A percentile compares a stretch with the other conserved stretches of the same genome.
phyloP scores from a whole-genome alignment of 139 green algal species.

The Protoeuglena noctilucae region DNA sequence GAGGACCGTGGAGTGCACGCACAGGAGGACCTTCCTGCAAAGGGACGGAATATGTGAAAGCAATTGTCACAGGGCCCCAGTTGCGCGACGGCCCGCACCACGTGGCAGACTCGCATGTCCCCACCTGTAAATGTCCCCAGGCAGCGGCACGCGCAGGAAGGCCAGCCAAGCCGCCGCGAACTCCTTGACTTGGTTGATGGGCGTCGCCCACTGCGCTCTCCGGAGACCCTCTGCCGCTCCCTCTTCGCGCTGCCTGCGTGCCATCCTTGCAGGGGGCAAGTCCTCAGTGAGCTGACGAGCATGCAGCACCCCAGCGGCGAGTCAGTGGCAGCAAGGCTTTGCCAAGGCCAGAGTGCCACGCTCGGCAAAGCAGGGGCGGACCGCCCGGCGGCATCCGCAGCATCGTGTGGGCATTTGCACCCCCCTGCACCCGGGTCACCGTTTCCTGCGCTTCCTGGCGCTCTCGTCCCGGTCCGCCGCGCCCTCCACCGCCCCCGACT shows the following conservation, averaged over 20 bases:
- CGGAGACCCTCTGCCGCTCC: not conserved
- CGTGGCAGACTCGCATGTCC: not conserved
- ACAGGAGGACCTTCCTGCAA: slow-evolving; percentile 25
- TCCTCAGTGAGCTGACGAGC: no score
- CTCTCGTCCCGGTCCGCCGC: slow-evolving; percentile 25
- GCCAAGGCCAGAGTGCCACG: slow-evolving; percentile 25
- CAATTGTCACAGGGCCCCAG: no score
- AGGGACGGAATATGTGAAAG: not conserved
- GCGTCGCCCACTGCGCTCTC: not conserved
- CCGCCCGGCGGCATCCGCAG: slow-evolving; percentile 4
- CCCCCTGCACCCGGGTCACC: no score
- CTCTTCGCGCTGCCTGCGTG: not conserved
- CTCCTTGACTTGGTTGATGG: not conserved
- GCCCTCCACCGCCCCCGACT: slow-evolving; percentile 22
- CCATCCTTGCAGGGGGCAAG: no score
- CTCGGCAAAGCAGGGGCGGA: slow-evolving; percentile 5
- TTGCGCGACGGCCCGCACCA: no score
- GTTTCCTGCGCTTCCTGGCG: slow-evolving; percentile 32
- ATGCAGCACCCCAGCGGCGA: no score
- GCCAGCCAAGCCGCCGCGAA: slow-evolving; percentile 62
- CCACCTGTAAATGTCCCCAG: slow-evolving; percentile 45
- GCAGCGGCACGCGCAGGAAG: slow-evolving; percentile 52
- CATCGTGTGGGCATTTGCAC: slow-evolving; percentile 21
- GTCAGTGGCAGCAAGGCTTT: no score
- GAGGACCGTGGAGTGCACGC: slow-evolving; percentile 51